phyloP scores from a whole-genome alignment of 164 flowering plant species.

The Malania oleifera region DNA sequence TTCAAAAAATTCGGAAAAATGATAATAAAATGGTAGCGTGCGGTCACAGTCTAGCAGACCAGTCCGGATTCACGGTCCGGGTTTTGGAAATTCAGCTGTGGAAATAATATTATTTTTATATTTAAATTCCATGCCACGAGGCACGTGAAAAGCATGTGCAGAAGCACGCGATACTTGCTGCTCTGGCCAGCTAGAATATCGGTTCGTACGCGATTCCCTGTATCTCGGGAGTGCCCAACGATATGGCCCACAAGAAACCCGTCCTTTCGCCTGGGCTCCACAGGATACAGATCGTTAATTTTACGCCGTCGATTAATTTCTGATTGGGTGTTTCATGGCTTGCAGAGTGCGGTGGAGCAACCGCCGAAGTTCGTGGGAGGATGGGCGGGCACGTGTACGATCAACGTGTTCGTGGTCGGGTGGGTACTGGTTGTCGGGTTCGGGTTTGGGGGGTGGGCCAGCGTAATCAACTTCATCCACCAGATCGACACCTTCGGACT shows the following conservation, averaged over 20 bases:
- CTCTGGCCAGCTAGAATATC: background rate
- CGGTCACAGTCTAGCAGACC: constrained; percentile 33
- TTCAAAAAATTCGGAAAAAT: background rate
- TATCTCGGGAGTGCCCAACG: no score
- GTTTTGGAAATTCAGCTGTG: no score
- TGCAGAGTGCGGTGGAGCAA: constrained; percentile 94
- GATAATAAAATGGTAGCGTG: constrained; percentile 14
- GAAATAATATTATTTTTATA: no score
- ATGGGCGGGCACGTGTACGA: constrained; percentile 68
- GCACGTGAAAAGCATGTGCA: no score
- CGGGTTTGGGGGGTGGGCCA: constrained; percentile 98
- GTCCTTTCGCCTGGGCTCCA: no score
- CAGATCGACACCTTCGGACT: constrained; percentile 91
- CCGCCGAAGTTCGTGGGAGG: constrained; percentile 75
- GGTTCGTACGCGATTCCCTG: background rate
- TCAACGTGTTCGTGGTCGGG: constrained; percentile 70
- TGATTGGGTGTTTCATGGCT: no score
- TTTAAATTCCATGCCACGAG: no score
- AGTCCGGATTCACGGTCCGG: constrained; percentile 26
- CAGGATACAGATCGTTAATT: no score
- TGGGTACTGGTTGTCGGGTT: constrained; percentile 91
- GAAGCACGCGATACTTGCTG: constrained; percentile 21
- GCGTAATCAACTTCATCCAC: constrained; percentile 67
- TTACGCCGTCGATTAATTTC: no score
- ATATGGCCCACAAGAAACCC: no score